Evolutionary conservation across 108 stramenopile genomes (phyloP), one percentile per base, ranked within the genome.

Genomic region (Cyclostephanos tholiformis): DNA sequence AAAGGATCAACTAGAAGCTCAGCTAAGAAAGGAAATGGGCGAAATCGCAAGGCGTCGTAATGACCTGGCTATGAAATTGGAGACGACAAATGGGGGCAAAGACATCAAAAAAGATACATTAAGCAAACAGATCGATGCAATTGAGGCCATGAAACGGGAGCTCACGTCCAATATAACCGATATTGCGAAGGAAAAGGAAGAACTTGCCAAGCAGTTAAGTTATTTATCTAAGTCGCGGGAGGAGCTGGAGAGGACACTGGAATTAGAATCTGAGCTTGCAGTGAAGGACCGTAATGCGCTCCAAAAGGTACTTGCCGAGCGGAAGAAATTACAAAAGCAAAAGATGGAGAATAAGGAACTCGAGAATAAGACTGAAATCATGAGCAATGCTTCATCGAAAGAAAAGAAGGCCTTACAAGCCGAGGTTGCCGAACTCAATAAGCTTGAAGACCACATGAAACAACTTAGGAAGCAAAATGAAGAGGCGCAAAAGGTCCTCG

Each of bases 341-440:
- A 74, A 80, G 68, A 51, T 48, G 25, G 79, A 80, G 20, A 80
- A 80, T 50, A 74, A 66, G 44, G 73, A 59, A 41, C 35, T 80
- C 16, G 68, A 80, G 39, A 60, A 50, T 14, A 69, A 61, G 50
- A 74, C 74, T 41, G 72, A 74, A 44, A 5, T 35, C 2, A 80
- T 80, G 79, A 70, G 64, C 16, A 64, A 74, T 63, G 49, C 62
- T 1, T 69, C 73, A 32, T 29, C 58, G 13, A 80, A 74, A 52
- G 73, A 80, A 22, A 80, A 74, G 39, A 19, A 56, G 26, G 63
- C 69, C 35, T 25, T 80, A 23, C 68, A 74, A 17, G 68, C 63
- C 10, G 69, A 70, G 60, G 63, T 53, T 44, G 73, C 27, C 11
- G 73, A 74, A 27, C 64, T 80, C 16, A 74, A 80, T 46, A 12